Evolutionary conservation across 2,329 filamentous ascomycete species (phyloP), one percentile per base, ranked within the genome.

Genomic region (Fusarium chaquense): DNA sequence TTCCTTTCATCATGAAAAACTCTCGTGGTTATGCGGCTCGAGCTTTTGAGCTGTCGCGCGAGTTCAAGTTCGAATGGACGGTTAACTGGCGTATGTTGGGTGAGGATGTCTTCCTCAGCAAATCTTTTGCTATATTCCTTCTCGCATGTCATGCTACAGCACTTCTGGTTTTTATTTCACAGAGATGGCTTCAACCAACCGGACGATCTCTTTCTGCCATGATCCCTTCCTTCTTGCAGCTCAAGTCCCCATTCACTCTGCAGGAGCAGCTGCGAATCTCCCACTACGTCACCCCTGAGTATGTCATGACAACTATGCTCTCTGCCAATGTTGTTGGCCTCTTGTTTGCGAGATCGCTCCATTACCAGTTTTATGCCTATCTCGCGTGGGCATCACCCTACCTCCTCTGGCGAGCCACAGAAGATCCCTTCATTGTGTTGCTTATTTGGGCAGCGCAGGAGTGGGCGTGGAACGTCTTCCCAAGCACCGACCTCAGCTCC

Each of bases 81-180:
- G 96, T 99, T 72, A 99, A 99, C 80, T 99, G 96, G 96, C 90
- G 94, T 56, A 98, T 98, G 78, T 81, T 98, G n/a, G 90, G 92
- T 18, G 94, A 98, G 80, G 87, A 92, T 9, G 80, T 83, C 0
- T 99, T 99, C 75, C 85, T 97, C 47, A 86, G 85, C 71, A 87
- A 83, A 63, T 78, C 82, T 3, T 97, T 97, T 77, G 88, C 93
- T 28, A 73, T 90, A 20, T 79, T 81, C 16, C 84, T 98, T 52
- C 83, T 97, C 28, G 83, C 80, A 3, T 76, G 88, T 58, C 93
- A 98, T 77, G 82, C 83, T 28, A 78, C 83, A 11, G 83, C 94
- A n/a, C 84, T 98, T 26, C 73, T 84, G 28, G 77, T 87, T 36
- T 97, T 97, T 78, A 81, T 90, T 51, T 76, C 83, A 33, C 88